Evolutionary conservation across 805 yeast species (phyloP), one percentile per base, ranked within the genome.

Genomic region (Huiozyma sinensis): DNA sequence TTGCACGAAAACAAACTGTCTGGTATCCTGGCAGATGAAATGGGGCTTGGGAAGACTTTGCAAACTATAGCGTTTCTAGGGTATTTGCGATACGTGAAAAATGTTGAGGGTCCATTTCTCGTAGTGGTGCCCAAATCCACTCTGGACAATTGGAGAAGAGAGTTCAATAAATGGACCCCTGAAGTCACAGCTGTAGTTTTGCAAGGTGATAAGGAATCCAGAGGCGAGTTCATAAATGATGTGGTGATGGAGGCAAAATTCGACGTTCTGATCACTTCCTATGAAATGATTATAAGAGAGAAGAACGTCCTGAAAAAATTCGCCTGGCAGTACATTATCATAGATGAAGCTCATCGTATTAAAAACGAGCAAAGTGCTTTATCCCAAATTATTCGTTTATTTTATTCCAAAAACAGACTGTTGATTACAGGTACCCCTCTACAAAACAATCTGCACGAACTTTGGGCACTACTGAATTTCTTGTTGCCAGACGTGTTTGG

Each of bases 311-410:
- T 92, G 54, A 83, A 83, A 55, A 87, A 83, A 60, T 67, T 90
- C 46, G 80, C 83, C 41, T 90, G 97, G 97, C 89, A 89, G 64
- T 90, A 90, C 61, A 80, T 92, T 44, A 74, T 92, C 17, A 86
- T 90, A 42, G 98, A 90, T 67, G 97, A 89, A 64, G 97, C 97
- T 2, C 98, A 90, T 63, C 77, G 97, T 60, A 90, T 90, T 60
- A 90, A 90, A 60, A 92, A 92, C 61, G 97, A 92, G 58, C 94
- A 86, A 57, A 81, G 94, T 51, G 81, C 92, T 34, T 69, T 90
- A 41, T 87, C 97, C 1, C 97, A 90, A 63, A 89, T 92, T 50
- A 89, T 92, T 47, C 76, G 97, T 50, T 64, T 88, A 28, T 88
- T 90, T 59, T 83, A 84, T 59, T 86, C 96, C 12, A 77, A 80